A percentile compares a stretch with the other conserved stretches of the same genome.
Conservation (phyloP, 176 grass and related monocot species). For the Poa pratensis region DNA sequence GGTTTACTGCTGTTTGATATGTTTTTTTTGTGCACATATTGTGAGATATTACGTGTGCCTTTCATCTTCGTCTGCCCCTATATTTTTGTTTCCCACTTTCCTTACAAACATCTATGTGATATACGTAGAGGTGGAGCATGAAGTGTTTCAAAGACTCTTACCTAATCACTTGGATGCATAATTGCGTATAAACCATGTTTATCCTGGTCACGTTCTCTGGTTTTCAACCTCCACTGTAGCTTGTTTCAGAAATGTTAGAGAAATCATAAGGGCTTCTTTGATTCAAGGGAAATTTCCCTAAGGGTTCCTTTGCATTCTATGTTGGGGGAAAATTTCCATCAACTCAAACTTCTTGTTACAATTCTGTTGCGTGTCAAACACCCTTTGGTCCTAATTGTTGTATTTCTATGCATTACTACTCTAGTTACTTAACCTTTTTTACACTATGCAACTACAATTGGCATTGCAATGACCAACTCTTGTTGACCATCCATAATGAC, state of each 20-base stretch:
- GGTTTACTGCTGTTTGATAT: conserved; percentile 33
- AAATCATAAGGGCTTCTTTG: neutral
- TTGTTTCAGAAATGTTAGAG: conserved; percentile 17
- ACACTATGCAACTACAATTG: conserved; percentile 28
- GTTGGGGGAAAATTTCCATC: neutral
- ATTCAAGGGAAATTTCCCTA: neutral
- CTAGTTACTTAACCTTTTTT: neutral
- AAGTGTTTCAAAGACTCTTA: neutral
- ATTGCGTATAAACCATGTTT: neutral
- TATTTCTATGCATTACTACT: neutral
- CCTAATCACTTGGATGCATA: conserved; percentile 16
- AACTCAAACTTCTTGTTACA: neutral
- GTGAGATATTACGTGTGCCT: conserved; percentile 29
- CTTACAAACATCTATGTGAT: neutral
- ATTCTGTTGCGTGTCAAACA: neutral
- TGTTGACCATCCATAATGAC: conserved; percentile 27
- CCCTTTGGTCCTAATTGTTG: neutral
- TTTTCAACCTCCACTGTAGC: neutral
- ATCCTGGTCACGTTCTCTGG: neutral
- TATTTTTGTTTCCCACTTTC: conserved; percentile 28
- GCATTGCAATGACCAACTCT: neutral
- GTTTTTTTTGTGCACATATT: conserved; percentile 17
- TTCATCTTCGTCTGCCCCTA: conserved; percentile 21
- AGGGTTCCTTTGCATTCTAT: neutral
- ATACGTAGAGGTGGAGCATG: neutral